Base-by-base conservation (phyloP, 176 grass and related monocot species). In the Eleusine indica region DNA sequence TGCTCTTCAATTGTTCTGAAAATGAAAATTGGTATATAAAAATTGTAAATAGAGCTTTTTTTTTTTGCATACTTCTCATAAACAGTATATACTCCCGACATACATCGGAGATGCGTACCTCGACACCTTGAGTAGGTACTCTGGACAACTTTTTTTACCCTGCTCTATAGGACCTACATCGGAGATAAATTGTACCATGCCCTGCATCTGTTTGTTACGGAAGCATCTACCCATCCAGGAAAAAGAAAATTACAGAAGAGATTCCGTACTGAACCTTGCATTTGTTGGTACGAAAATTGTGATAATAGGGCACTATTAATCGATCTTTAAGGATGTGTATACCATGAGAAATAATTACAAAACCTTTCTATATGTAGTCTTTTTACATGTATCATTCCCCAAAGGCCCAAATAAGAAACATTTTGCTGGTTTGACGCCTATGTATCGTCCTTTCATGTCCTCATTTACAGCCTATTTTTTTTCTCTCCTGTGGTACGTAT, bases 381-480 rank as follows among this genome's bases (percentile, higher is more conserved):
- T 71, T 85, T 41, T 69, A 51, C 64, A 84, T 40, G 72, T 69
- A 68, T 58, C 57, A 75, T 53, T 61, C 57, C 74, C 68, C 39
- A 25, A 25, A 25, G 25, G 25, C 25, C 25, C 25, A 70, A 29
- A 70, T 22, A 70, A n/a, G 22, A 84, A 42, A 60, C 21, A 69
- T 30, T 67, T 42, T 74, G 58, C 57, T 41, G 9, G 52, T 53
- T 64, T 5, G 29, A 35, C 72, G 7, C 30, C 3, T 0, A 4
- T 73, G 13, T 28, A 43, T 80, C 32, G 17, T 73, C 63, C 56
- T 80, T 29, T 80, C 44, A 66, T 18, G 41, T 80, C 75, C 39
- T 56, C 32, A 57, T 76, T 75, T 76, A 76, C 63, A 66, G 3
- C 32, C 32, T 35, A 35, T 4, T 35, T 9, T 9, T 19, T 41